Base-by-base conservation (phyloP, 805 yeast species). In the Starmerella roubikii region DNA sequence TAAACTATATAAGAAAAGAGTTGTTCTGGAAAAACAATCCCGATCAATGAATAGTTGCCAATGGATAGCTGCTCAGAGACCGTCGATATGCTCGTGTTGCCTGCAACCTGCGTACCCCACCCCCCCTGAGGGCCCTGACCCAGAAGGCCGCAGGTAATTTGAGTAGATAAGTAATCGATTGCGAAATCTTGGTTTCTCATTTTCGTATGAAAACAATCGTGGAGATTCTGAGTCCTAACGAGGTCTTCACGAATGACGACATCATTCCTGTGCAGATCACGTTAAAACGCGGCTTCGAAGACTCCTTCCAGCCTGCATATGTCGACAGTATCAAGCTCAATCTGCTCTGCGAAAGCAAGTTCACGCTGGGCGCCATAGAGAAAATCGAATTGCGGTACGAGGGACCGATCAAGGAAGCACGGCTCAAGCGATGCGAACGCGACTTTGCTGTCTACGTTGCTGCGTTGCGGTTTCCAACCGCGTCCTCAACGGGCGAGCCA, bases 231-330 rank as follows among this genome's bases (percentile, higher is more conserved):
- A 40, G 46, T 6, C 23, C 5, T 23, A 27, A 31, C 22, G 4
- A 8, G 16, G 23, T 32, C 17, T 42, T 39, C 34, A 42, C 42
- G 13, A 42, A 34, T 21, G 42, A 34, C 13, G 49, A 45, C 13
- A 11, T 12, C 3, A 6, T 45, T 25, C 8, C 37, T 9, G 41
- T 32, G 13, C 38, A 42, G 11, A 20, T 45, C 4, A 24, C 20
- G 2, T 17, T 45, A 7, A 23, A 32, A 13, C 25, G 40, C 4
- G 17, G 19, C n/a, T 12, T 17, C 13, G 27, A 31, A 6, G 46
- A 33, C 13, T 20, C 37, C 2, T 35, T 26, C 10, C 22, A 27
- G 22, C 32, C 39, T 9, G 13, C 10, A 2, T 22, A 34, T 3
- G 35, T 35, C 9, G 22, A 30, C 21, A 23, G 23, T n/a, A 37